These are phyloP conservation scores for Ustilago xerochloae DNA, from an alignment of 1,284 basidiomycete species.

Conservation along the genomic window DNA sequence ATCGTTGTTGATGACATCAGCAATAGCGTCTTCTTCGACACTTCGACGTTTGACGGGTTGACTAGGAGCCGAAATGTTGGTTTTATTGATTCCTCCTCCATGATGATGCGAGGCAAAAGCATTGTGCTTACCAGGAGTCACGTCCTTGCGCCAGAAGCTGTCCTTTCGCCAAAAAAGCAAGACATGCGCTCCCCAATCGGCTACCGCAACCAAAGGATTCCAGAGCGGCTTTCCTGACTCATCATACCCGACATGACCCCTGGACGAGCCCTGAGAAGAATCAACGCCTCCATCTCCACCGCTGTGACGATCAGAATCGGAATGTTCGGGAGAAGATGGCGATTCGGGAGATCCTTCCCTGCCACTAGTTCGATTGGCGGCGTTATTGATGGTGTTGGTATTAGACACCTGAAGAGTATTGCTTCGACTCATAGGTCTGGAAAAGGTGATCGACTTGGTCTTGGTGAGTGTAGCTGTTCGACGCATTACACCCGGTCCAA, in stretches of 20 bases:
- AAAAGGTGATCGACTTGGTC: slow-evolving; percentile 38
- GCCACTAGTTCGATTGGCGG: too few species aligned
- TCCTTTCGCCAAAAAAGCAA: slow-evolving; percentile 55
- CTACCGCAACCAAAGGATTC: slow-evolving; percentile 53
- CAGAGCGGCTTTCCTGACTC: slow-evolving; percentile 37
- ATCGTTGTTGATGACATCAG: slow-evolving; percentile 1
- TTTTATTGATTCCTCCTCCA: slow-evolving; percentile 8
- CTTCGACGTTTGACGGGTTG: slow-evolving; percentile 20
- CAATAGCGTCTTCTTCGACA: slow-evolving; percentile 24
- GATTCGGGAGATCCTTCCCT: slow-evolving; percentile 1
- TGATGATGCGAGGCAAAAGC: slow-evolving; percentile 9
- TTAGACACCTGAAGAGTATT: slow-evolving; percentile 28
- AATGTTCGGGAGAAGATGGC: slow-evolving; percentile 2
- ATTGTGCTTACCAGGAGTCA: slow-evolving; percentile 19
- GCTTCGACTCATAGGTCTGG: slow-evolving; percentile 28
- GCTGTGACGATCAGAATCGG: background rate
- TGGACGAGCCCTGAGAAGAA: slow-evolving; percentile 3
- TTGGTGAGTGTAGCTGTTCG: slow-evolving; percentile 49
- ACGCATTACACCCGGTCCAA: slow-evolving; percentile 57
- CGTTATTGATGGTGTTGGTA: background rate
- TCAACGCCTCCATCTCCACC: background rate
- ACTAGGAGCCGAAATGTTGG: slow-evolving; percentile 25
- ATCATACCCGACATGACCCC: slow-evolving; percentile 36
- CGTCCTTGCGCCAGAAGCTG: slow-evolving; percentile 60
- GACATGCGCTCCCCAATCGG: slow-evolving; percentile 30